phyloP scores from a whole-genome alignment of 176 grass and related monocot species.

The Oropetium thomaeum region DNA sequence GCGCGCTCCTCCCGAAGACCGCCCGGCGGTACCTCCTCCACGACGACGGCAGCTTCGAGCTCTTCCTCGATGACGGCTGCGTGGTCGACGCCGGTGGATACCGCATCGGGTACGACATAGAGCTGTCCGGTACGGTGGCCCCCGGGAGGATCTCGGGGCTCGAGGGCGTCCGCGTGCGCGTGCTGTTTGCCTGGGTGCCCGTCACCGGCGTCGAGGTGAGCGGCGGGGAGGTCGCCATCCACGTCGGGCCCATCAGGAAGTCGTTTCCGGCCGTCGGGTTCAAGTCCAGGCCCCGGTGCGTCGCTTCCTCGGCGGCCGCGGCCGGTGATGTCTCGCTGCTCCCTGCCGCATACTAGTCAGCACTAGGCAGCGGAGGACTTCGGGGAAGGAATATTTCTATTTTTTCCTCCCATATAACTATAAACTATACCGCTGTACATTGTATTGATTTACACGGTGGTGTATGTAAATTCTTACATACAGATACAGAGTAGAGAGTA shows the following conservation, averaged over 20 bases:
- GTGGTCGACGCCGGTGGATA: conserved; percentile 42
- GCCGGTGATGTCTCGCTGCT: background rate
- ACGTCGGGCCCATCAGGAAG: conserved; percentile 53
- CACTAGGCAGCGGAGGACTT: background rate
- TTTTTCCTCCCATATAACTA: background rate
- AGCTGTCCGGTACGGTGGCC: conserved; percentile 40
- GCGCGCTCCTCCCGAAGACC: conserved; percentile 60
- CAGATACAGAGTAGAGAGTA: too few relatives aligned
- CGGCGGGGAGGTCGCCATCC: conserved; percentile 45
- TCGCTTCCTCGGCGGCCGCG: background rate
- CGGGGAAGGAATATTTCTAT: background rate
- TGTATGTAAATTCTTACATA: background rate
- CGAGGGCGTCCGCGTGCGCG: conserved; percentile 56
- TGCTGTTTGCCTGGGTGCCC: conserved; percentile 65
- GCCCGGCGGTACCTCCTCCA: conserved; percentile 66
- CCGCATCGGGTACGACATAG: conserved; percentile 40
- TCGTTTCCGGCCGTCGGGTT: conserved; percentile 64
- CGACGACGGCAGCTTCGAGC: conserved; percentile 57
- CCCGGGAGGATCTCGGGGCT: conserved; percentile 36
- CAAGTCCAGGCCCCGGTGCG: conserved; percentile 59
- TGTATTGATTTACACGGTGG: background rate
- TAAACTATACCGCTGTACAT: background rate
- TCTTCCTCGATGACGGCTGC: conserved; percentile 64
- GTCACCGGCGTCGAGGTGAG: conserved; percentile 50
- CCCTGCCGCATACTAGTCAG: background rate